phyloP scores from a whole-genome alignment of 305 asterid species.

The Solanum hybrid region DNA sequence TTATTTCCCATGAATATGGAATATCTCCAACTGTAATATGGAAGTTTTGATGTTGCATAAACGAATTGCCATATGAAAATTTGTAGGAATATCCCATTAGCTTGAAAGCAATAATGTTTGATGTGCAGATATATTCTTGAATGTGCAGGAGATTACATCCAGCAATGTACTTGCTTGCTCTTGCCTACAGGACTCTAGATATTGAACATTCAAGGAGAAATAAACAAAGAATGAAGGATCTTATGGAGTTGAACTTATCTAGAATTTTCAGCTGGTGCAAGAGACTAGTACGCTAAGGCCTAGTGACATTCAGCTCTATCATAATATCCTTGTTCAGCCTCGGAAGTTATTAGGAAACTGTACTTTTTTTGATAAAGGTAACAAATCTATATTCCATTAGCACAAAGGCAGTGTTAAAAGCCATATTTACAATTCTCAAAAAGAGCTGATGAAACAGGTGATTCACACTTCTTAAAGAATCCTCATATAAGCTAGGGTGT shows the following conservation, averaged over 20 bases:
- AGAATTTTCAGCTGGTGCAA: constrained; percentile 49
- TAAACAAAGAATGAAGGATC: constrained; percentile 44
- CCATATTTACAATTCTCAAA: neutral
- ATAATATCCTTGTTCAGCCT: neutral
- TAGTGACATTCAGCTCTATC: neutral
- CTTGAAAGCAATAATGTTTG: neutral
- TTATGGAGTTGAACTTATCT: constrained; percentile 46
- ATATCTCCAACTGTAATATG: neutral
- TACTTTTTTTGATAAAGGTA: neutral
- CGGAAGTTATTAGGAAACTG: neutral
- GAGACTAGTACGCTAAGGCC: constrained; percentile 20
- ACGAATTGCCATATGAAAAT: neutral
- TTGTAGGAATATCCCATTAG: neutral
- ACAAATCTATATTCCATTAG: neutral
- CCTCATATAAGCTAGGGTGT: neutral
- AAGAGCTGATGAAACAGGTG: neutral
- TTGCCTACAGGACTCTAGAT: constrained; percentile 87
- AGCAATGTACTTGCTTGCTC: constrained; percentile 76
- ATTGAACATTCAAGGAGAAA: constrained; percentile 53
- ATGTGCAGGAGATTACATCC: constrained; percentile 89
- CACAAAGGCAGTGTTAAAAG: neutral
- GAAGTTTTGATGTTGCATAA: neutral
- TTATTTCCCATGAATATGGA: neutral
- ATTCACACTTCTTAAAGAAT: neutral
- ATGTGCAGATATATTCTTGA: constrained; percentile 8